Evolutionary conservation across 371 early-diverging fungal species (phyloP), one percentile per base, ranked within the genome.

Genomic region (Cokeromyces recurvatus): DNA sequence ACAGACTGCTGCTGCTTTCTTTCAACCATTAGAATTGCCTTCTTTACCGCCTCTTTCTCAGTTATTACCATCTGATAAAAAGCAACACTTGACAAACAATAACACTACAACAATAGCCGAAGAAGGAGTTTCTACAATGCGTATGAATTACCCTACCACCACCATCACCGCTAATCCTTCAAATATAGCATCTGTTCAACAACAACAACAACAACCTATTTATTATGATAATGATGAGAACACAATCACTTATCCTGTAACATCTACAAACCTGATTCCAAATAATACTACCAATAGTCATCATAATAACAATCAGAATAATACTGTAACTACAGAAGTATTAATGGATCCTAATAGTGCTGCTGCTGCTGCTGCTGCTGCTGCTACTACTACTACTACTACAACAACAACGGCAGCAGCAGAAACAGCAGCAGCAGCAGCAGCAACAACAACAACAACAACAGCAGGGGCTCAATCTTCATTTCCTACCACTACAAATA

Each of bases 11-110:
- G 31, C 38, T 31, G 19, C 40, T 11, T 55, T 51, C 32, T 41
- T 60, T 31, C 61, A 51, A 14, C 55, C 43, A 46, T 32, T 60
- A n/a, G 55, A 60, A 29, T 24, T 60, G 14, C 62, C 62, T 17
- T 58, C 62, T 12, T 31, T 62, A 27, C 62, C 62, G 20, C 62
- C 62, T 5, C 54, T 62, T 22, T 62, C 62, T 16, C 58, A 62
- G 22, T 11, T 62, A 38, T 43, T 62, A 23, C 38, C 60, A 4
- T 16, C 10, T 16, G 32, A 48, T 2, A 48, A 48, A 34, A 23
- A 32, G 37, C 24, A 37, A 15, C 4, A 27, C 29, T n/a, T 1
- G 22, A 21, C 19, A 29, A 42, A 25, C 2, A 29, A n/a, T 15
- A 42, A 7, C 11, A 29, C 45, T 17, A 32, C 25, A 44, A 5